Evolutionary conservation across 305 asterid species (phyloP).

Genomic region (Caryopteris hybrid): DNA sequence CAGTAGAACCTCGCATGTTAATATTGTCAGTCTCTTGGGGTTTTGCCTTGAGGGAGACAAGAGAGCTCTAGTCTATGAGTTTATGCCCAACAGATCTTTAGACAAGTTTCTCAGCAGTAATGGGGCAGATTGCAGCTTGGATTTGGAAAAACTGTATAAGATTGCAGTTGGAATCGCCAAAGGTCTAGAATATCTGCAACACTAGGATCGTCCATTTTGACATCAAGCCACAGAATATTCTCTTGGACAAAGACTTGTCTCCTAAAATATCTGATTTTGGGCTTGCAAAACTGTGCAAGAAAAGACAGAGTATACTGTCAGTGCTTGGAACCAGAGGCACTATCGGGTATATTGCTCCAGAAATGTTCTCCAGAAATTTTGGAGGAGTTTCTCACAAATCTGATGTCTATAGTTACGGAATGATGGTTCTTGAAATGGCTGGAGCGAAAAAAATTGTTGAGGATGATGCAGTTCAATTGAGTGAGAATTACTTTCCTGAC

Average conservation of each 20-base stretch:
- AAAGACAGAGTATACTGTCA: constrained; percentile 39
- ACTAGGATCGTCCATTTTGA: constrained; percentile 62
- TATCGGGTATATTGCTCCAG: constrained; percentile 49
- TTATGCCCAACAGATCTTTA: constrained; percentile 41
- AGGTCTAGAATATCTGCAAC: constrained; percentile 54
- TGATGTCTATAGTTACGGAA: constrained; percentile 58
- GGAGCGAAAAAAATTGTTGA: constrained; percentile 31
- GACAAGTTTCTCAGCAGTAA: constrained; percentile 31
- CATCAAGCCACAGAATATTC: constrained; percentile 43
- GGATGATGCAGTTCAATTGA: constrained; percentile 2
- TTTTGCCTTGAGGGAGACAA: constrained; percentile 20
- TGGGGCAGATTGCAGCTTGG: constrained; percentile 8
- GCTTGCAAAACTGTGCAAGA: constrained; percentile 38
- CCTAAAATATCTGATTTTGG: constrained; percentile 63
- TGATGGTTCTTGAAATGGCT: constrained; percentile 57
- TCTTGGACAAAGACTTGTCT: constrained; percentile 36
- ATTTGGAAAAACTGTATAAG: constrained; percentile 26
- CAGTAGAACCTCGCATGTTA: constrained; percentile 41
- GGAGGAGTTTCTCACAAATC: constrained; percentile 53
- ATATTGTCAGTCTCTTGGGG: constrained; percentile 25
- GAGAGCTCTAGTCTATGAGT: constrained; percentile 43
- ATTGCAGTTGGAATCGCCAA: constrained; percentile 57
- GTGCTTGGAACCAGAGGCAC: constrained; percentile 39
- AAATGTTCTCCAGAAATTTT: constrained; percentile 31
- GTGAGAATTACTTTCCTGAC: constrained; percentile 42